Evolutionary conservation across 1,284 basidiomycete genomes (phyloP), one percentile per base, ranked within the genome.

Genomic region (Pseudozyma sp.): DNA sequence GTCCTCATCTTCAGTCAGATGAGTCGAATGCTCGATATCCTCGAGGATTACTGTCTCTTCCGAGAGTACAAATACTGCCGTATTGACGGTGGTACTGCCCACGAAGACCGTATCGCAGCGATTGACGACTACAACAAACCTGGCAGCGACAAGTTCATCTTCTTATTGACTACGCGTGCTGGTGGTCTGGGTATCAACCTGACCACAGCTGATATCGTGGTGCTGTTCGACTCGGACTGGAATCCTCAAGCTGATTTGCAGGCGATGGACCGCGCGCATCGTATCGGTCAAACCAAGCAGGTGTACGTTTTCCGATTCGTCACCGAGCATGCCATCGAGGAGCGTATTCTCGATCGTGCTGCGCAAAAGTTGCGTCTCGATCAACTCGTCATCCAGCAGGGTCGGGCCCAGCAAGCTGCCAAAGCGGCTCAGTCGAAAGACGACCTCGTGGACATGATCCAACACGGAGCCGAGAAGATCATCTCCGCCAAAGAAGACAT

Each of bases 71-170:
- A 63, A 18, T 99, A 99, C 86, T 98, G 95, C 83, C 92, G 97
- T 55, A 98, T 99, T 70, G 97, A 99, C 80, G 96, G 97, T 75
- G 89, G 92, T 49, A 97, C 96, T 0, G 92, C 93, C 1, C 96
- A 98, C 81, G 96, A 99, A 57, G 95, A 98, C 81, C 95, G 97
- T 67, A 97, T 98, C 70, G 84, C 90, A 9, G 92, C 94, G 9
- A 99, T 99, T 79, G 97, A 99, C 87, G 95, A 97, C 66, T 99
- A 97, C 87, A 99, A 99, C 87, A 93, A 92, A 72, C 94, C 94
- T 0, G 93, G 88, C 18, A 94, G 92, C 83, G 95, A 98, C 75
- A 98, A 94, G 86, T 99, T 98, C 85, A 92, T 98, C 71, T 99
- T 99, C 89, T 87, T 99, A 59, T 89, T 99, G 8, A 99, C 97